These are phyloP conservation scores for Lentinula lateritia DNA, from an alignment of 768 basidiomycete species.

Conservation along the genomic window DNA sequence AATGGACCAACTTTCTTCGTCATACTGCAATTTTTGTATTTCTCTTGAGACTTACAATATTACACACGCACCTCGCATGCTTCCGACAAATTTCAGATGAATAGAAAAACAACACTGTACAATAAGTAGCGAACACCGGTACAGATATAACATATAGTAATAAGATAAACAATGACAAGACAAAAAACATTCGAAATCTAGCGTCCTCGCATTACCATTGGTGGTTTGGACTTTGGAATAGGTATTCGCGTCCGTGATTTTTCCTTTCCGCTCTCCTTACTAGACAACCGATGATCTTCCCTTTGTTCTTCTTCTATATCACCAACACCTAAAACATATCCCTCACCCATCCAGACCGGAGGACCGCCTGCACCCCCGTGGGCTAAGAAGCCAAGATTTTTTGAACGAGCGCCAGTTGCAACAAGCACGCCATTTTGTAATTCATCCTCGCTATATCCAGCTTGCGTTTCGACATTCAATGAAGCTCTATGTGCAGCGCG, in stretches of 20 bases:
- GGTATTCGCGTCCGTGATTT: neutral
- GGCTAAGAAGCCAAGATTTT: constrained; percentile 57
- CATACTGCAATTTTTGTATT: neutral
- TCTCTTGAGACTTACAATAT: too few relatives aligned
- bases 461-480: neutral
- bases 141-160: neutral
- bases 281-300: neutral
- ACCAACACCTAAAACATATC: constrained; percentile 55
- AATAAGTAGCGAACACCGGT: neutral
- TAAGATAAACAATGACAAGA: neutral
- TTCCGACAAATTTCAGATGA: too few relatives aligned
- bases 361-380: constrained; percentile 70
- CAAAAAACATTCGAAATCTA: neutral
- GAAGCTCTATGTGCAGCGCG: constrained; percentile 29
- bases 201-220: neutral
- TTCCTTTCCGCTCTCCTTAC: neutral
- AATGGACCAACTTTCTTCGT: neutral
- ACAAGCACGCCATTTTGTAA: constrained; percentile 45
- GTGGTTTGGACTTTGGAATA: neutral
- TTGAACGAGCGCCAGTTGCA: constrained; percentile 51
- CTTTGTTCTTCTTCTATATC: constrained; percentile 19
- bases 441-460: constrained; percentile 28
- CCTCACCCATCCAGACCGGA: constrained; percentile 68
- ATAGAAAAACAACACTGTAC: neutral
- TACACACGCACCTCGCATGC: too few relatives aligned